Evolutionary conservation across 208 protist genomes (phyloP), one percentile per base, ranked within the genome.

Genomic region (Trypanosoma scelopori): DNA sequence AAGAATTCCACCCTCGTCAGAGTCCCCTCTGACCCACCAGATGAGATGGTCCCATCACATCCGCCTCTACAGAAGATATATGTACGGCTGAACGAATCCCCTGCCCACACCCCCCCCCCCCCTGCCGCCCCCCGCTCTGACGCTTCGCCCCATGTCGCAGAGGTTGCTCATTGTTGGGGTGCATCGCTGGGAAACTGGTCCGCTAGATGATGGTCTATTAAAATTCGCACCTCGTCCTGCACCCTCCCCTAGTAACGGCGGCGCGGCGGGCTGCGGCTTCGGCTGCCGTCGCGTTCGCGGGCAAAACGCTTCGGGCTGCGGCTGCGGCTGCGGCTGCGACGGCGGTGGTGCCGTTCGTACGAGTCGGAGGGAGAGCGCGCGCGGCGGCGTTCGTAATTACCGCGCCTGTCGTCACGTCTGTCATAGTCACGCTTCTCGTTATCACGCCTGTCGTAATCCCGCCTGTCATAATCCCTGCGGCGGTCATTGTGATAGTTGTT

Each of bases 311-410:
- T 63, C 37, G 50, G 55, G 51, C 55, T 63, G 16, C 64, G 64
- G 56, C 64, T 70, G 69, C 67, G 55, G 51, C 55, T 63, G 16
- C 64, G 64, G 56, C 64, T 70, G 69, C 67, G 79, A 61, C 74
- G 74, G 32, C 81, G 76, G 46, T 74, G 80, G 30, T 68, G 56
- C 51, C 59, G 65, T 45, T 74, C 77, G 32, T 88, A 65, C 7
- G 65, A 78, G 39, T 55, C 45, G 16, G 60, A 71, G 6, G 48
- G 71, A 46, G 61, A 65, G 32, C 69, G 61, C 5, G 52, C 35
- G 18, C 76, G 53, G 42, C 50, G 46, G 39, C 61, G 47, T 41
- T 72, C 67, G 0, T 25, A 6, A 28, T 53, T 22, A 16, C 51
- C 39, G 39, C 48, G 37, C 20, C 13, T 57, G 55, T 60, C 58